Base-by-base conservation (phyloP, 83 land plant species). In the Thuja plicata region DNA sequence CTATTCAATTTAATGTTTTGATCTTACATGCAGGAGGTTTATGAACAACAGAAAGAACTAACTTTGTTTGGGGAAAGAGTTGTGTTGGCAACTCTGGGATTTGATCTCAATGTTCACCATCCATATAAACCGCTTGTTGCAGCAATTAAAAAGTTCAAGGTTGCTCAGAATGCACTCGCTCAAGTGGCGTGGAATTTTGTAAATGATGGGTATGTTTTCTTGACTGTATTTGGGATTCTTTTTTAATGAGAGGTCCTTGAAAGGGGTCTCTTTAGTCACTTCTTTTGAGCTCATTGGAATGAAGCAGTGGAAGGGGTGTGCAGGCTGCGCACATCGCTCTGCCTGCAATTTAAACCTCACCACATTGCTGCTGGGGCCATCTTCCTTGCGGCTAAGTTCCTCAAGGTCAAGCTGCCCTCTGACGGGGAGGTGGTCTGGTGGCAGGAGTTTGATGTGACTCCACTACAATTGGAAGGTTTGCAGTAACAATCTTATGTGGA, bases 331-430 rank as follows among this genome's bases (percentile, higher is more conserved):
- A 97, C 99, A 52, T 96, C 99, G 40, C 95, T 97, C 45, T 95
- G 98, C 95, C 91, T 97, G 95, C 99, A 97, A 89, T 97, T 94
- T 91, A 97, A 94, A 91, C 94, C 98, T 48, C 98, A 96, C 81
- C 98, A 97, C 52, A 94, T 97, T 89, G 98, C 99, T 78, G 99
- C 99, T 82, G 99, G 99, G 89, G 98, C 99, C 50, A 96, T 97
- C 86, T 97, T 97, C 89, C 94, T 97, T 82, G 99, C 99, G 89
- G 98, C 99, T 46, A 97, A 95, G 93, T 96, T 96, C 88, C 93
- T 96, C 60, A 96, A 97, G 93, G 99, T 97, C 83, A 96, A 97
- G 94, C 96, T 97, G 84, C 99, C 98, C 78, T 93, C 94, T 15
- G 97, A 97, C 84, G 96, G 97, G n/a, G 97, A 96, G 89, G 96